Conservation (phyloP, 805 yeast species). For the Grigorovia humatica region DNA sequence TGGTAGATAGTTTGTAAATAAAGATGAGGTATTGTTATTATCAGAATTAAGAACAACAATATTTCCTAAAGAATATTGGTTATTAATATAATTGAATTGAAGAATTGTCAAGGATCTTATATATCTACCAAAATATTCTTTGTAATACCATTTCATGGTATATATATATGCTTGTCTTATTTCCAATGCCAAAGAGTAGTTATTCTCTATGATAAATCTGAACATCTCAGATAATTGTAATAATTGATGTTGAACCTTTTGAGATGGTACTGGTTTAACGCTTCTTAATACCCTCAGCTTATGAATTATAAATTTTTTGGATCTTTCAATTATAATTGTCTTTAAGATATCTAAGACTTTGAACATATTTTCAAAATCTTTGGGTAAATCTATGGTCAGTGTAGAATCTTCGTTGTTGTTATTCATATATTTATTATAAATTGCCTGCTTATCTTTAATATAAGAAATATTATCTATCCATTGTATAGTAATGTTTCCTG, state of each 20-base stretch:
- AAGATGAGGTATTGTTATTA: slow-evolving; percentile 13
- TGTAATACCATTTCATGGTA: slow-evolving; percentile 92
- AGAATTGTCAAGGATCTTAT: slow-evolving; percentile 59
- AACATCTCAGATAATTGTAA: slow-evolving; percentile 53
- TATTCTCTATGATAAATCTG: slow-evolving; percentile 43
- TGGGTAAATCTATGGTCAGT: slow-evolving; percentile 9
- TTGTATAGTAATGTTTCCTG: slow-evolving; percentile 42
- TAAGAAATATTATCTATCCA: slow-evolving; percentile 62
- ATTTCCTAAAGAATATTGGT: slow-evolving; percentile 45
- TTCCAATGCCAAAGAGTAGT: slow-evolving; percentile 57
- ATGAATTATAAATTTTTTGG: slow-evolving; percentile 54
- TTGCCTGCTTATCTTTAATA: slow-evolving; percentile 45
- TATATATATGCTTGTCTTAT: slow-evolving; percentile 69
- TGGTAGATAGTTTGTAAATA: slow-evolving; percentile 20
- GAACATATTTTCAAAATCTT: slow-evolving; percentile 18
- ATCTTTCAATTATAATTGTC: slow-evolving; percentile 59
- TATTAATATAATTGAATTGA: slow-evolving; percentile 45
- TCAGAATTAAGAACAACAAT: slow-evolving; percentile 18
- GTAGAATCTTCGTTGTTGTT: slow-evolving; percentile 3
- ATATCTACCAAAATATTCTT: slow-evolving; percentile 67
- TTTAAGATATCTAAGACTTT: slow-evolving; percentile 39
- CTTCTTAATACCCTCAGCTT: slow-evolving; percentile 58
- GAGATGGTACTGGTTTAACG: slow-evolving; percentile 56
- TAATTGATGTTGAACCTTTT: slow-evolving; percentile 58
- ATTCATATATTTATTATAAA: slow-evolving; percentile 35